phyloP scores from a whole-genome alignment of 2,329 filamentous ascomycete genomes.

The Malbranchea cinnamomea region DNA sequence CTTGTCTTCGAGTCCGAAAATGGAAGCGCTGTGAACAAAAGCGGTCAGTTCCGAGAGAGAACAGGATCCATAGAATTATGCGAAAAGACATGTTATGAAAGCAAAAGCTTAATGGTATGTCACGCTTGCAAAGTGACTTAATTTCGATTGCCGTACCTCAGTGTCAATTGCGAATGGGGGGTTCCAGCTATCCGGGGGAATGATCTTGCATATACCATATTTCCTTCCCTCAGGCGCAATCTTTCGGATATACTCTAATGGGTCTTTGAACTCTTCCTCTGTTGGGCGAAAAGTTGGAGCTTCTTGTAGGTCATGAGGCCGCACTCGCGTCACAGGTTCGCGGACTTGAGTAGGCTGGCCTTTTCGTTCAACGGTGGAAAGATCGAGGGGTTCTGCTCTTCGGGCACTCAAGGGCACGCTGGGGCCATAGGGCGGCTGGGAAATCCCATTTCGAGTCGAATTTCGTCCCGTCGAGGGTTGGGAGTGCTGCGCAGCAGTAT shows the following conservation, averaged over 20 bases:
- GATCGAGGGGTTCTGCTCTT: slow-evolving; percentile 56
- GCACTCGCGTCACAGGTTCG: slow-evolving; percentile 60
- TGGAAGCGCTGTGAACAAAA: slow-evolving; percentile 61
- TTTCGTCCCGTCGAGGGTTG: slow-evolving; percentile 21
- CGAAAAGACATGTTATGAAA: no score
- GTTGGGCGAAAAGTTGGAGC: slow-evolving; percentile 84
- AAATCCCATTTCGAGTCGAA: slow-evolving; percentile 27
- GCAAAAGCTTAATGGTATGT: no score
- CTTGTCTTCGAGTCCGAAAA: slow-evolving; percentile 89
- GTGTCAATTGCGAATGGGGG: slow-evolving; percentile 93
- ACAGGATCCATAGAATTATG: no score
- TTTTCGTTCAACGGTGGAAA: slow-evolving; percentile 81
- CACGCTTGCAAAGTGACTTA: background rate
- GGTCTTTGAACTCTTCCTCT: slow-evolving; percentile 87
- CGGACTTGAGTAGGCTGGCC: slow-evolving; percentile 64
- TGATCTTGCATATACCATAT: slow-evolving; percentile 89
- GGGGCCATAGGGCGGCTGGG: slow-evolving; percentile 29
- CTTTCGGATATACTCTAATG: slow-evolving; percentile 83
- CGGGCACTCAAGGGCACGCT: slow-evolving; percentile 49
- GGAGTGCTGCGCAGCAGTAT: slow-evolving; percentile 11
- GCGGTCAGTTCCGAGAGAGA: no score
- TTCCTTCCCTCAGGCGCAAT: slow-evolving; percentile 73
- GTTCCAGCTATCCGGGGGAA: slow-evolving; percentile 87
- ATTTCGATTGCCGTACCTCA: slow-evolving; percentile 63
- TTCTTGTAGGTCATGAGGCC: slow-evolving; percentile 74